phyloP scores from a whole-genome alignment of 768 basidiomycete species.

The Phylloporus rhodoxanthus region DNA sequence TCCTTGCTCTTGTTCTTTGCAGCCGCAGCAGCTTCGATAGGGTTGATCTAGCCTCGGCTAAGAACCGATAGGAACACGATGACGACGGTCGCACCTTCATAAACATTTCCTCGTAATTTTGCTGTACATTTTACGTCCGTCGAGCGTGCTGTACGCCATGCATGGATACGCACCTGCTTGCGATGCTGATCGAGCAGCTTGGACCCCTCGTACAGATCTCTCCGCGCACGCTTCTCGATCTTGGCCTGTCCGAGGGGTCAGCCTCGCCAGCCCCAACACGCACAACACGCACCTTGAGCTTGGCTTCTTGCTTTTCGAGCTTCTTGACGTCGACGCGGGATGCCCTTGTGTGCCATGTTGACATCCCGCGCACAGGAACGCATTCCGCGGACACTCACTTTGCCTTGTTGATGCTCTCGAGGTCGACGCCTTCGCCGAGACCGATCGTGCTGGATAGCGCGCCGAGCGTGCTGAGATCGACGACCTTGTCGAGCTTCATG shows the following conservation, averaged over 20 bases:
- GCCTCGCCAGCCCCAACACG: not conserved
- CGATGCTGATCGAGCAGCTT: constrained; percentile 89
- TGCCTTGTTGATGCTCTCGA: constrained; percentile 91
- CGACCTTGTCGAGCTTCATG: constrained; percentile 75
- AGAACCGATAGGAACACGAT: not conserved
- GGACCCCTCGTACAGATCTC: constrained; percentile 93
- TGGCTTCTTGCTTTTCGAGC: constrained; percentile 94
- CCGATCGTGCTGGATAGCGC: constrained; percentile 77
- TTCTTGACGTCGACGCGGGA: constrained; percentile 93
- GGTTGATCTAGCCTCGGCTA: constrained; percentile 63
- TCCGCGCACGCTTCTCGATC: constrained; percentile 89
- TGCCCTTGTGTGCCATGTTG: constrained; percentile 58
- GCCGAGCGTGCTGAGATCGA: constrained; percentile 79
- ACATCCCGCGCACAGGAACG: not conserved
- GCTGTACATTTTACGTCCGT: constrained; percentile 42
- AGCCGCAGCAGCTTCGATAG: constrained; percentile 69
- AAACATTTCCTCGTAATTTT: constrained; percentile 98
- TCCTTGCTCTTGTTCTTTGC: constrained; percentile 97
- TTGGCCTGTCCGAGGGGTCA: constrained; percentile 58
- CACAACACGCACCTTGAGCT: constrained; percentile 58
- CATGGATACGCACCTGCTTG: constrained; percentile 58
- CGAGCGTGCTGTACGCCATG: not conserved
- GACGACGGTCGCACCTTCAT: constrained; percentile 66
- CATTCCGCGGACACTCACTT: constrained; percentile 47
- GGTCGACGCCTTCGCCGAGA: constrained; percentile 75